Conservation (phyloP, 805 yeast genomes). For the Kuraishia ogatae region DNA sequence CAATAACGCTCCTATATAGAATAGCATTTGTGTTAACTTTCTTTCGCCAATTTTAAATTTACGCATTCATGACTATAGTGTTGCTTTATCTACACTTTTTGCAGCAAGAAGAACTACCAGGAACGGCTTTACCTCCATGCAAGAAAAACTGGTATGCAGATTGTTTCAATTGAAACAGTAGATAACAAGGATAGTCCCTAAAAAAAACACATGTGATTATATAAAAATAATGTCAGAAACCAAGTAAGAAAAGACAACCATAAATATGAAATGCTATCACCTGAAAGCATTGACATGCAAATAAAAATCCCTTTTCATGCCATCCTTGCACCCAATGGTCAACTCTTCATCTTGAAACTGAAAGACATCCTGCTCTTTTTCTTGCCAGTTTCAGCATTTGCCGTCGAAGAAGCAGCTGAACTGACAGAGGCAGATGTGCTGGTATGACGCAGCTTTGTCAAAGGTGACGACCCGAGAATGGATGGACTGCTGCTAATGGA, state of each 20-base stretch:
- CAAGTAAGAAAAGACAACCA: not conserved
- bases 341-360: slow-evolving; percentile 10
- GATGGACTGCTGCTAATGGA: not conserved
- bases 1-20: slow-evolving; percentile 39
- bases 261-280: not conserved
- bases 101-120: not conserved
- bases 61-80: not conserved
- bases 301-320: not conserved
- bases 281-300: not conserved
- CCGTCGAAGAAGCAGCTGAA: not conserved
- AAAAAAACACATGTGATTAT: too few species aligned
- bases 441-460: not conserved
- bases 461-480: not conserved
- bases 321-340: not conserved
- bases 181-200: not conserved
- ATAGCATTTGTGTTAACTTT: not conserved
- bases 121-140: not conserved
- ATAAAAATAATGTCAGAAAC: not conserved
- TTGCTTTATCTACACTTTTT: too few species aligned
- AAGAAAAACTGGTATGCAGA: not conserved
- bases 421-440: not conserved
- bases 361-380: slow-evolving; percentile 13
- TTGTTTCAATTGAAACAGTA: not conserved
- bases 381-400: not conserved
- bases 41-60: not conserved